Evolutionary conservation across 306 rosid species (phyloP), one percentile per base, ranked within the genome.

Genomic region (Urtica urens): DNA sequence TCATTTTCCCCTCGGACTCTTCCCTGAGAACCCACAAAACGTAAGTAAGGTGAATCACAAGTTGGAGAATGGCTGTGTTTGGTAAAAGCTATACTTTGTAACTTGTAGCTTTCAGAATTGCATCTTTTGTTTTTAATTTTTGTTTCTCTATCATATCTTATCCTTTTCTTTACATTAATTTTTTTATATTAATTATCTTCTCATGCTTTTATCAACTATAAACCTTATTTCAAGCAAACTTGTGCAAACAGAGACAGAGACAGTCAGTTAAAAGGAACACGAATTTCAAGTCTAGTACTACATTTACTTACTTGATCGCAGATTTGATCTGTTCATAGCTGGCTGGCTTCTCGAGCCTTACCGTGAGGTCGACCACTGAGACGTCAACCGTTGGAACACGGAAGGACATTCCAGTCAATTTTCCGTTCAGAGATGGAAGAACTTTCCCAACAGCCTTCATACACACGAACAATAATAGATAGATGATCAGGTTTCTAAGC

Each of bases 401-500:
- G 79, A 83, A 80, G 19, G 90, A 46, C 94, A 83, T 80, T 49
- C 94, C 90, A 0, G 94, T 83, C 71, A 83, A 69, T 59, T 80
- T 83, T n/a, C 90, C 94, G 13, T 80, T 75, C 71, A 83, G 54
- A 0, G 71, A 50, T 0, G 94, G 90, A 18, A 83, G 80, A 26
- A 80, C 86, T 58, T 80, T 83, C 2, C 90, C 90, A 1, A 80
- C 81, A 59, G 83, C 83, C 94, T 83, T 21, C 34, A 48, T 20
- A 25, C n/a, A 35, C 23, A 40, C n/a, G n/a, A n/a, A n/a, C n/a
- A n/a, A n/a, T n/a, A n/a, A n/a, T 6, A 6, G 38, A 19, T 6
- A 40, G 46, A 40, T 40, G 3, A 40, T 10, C 20, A 40, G 7
- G 19, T 40, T 15, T 15, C 20, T 15, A 4, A 19, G 19, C 7